Percentiles rank a stretch among this genome's conserved stretches.
Conservation (phyloP, 2,329 filamentous ascomycete genomes). For the Exophiala bonariae region DNA sequence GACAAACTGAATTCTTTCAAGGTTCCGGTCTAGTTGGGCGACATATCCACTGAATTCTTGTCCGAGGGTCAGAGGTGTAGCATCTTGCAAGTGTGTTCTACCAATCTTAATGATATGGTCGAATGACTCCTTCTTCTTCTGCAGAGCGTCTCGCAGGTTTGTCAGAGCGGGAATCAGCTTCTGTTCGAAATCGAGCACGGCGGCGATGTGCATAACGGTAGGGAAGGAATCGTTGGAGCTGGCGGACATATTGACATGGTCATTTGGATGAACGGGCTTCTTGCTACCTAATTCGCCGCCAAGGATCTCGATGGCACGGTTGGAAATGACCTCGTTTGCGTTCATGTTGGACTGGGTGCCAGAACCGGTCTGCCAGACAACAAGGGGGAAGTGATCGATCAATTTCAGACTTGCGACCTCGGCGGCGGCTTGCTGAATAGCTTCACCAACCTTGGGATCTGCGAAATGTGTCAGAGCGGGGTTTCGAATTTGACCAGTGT, state of each 20-base stretch:
- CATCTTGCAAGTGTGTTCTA: conserved; percentile 94
- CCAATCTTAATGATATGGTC: conserved; percentile 98
- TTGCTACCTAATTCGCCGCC: conserved; percentile 93
- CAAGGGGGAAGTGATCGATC: conserved; percentile 94
- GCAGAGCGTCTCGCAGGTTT: conserved; percentile 78
- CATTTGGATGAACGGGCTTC: conserved; percentile 98
- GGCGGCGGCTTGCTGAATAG: conserved; percentile 89
- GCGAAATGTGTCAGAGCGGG: conserved; percentile 25
- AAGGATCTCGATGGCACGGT: conserved; percentile 96
- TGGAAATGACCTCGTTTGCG: conserved; percentile 99
- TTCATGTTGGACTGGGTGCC: conserved; percentile 99
- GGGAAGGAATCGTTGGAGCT: conserved; percentile 99
- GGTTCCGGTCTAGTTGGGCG: conserved; percentile 86
- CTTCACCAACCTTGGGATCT: conserved; percentile 87
- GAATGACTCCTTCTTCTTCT: conserved; percentile 87
- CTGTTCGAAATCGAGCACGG: conserved; percentile 87
- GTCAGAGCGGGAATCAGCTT: conserved; percentile 79
- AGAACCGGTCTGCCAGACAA: conserved; percentile 98
- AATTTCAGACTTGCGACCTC: conserved; percentile 95
- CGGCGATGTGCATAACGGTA: conserved; percentile 99
- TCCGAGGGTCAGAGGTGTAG: conserved; percentile 89
- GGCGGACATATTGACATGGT: conserved; percentile 99
- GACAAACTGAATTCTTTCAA: conserved; percentile 79
- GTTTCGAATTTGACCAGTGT: neutral
- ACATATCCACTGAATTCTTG: conserved; percentile 99